phyloP scores from a whole-genome alignment of 352 stramenopile genomes.

The Pythium scleroteichum region DNA sequence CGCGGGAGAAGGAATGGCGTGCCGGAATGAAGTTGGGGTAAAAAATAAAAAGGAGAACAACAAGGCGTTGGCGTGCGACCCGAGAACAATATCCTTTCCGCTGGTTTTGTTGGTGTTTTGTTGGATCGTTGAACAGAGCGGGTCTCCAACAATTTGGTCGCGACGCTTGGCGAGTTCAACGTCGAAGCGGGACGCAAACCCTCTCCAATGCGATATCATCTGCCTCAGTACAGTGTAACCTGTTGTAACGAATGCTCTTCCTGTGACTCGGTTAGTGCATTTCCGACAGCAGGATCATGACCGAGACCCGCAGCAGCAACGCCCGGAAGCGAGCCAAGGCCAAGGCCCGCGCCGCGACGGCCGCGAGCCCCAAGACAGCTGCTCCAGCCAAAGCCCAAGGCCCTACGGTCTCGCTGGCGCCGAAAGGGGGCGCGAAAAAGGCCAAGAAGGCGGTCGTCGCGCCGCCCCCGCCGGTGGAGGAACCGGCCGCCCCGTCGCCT shows the following conservation, averaged over 20 bases:
- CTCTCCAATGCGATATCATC: constrained; percentile 15
- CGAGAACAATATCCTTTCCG: too few relatives aligned
- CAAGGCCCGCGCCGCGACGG: constrained; percentile 6
- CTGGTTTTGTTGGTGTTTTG: too few relatives aligned
- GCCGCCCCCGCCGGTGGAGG: not conserved
- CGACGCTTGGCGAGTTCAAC: constrained; percentile 11
- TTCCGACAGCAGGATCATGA: constrained; percentile 3
- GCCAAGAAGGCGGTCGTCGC: constrained; percentile 1
- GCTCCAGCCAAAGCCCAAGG: not conserved
- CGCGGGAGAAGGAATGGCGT: constrained; percentile 12
- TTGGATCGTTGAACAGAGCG: too few relatives aligned
- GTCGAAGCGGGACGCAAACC: constrained; percentile 7
- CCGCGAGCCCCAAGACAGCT: not conserved
- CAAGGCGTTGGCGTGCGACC: too few relatives aligned
- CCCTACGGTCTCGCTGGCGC: not conserved
- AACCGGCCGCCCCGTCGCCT: constrained; percentile 8
- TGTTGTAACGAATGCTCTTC: constrained; percentile 10
- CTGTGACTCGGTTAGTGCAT: too few relatives aligned
- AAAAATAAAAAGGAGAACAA: constrained; percentile 11
- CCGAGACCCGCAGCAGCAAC: constrained; percentile 15
- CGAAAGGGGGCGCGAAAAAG: constrained; percentile 16
- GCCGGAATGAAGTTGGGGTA: not conserved
- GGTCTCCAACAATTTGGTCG: too few relatives aligned
- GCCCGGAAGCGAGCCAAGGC: constrained; percentile 13
- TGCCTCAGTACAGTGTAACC: too few relatives aligned